A percentile compares a stretch with the other conserved stretches of the same genome.
Conservation (phyloP, 768 basidiomycete genomes). For the Lactarius pseudohatsudake region DNA sequence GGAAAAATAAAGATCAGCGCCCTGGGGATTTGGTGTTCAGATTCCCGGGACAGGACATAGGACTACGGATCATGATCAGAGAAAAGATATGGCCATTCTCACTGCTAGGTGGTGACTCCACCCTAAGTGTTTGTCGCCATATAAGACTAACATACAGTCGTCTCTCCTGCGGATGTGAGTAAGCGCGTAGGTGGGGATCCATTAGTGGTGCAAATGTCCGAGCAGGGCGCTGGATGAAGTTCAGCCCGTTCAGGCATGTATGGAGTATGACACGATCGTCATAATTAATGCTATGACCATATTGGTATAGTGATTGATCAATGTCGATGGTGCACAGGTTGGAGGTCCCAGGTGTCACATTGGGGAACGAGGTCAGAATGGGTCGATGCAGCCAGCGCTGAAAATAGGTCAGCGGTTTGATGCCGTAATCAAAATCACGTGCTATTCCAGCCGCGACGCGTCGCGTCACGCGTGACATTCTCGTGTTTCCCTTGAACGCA, state of each 20-base stretch:
- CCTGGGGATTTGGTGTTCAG: constrained; percentile 7
- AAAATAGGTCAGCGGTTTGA: too few species aligned
- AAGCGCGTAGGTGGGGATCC: neutral
- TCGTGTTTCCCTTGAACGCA: constrained; percentile 2
- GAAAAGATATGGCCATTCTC: constrained; percentile 8
- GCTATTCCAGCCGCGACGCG: constrained; percentile 18
- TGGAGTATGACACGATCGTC: constrained; percentile 1
- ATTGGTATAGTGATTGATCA: constrained; percentile 1
- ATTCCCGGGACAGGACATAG: neutral
- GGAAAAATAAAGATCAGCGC: constrained; percentile 13
- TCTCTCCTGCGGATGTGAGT: neutral
- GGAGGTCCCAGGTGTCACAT: neutral
- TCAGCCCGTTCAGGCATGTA: too few species aligned
- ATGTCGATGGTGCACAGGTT: constrained; percentile 15
- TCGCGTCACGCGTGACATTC: constrained; percentile 29
- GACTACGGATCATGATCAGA: neutral
- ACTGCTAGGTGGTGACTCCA: neutral
- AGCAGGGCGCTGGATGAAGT: neutral
- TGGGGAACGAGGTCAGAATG: neutral
- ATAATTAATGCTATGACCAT: constrained; percentile 11
- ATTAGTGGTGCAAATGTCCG: neutral
- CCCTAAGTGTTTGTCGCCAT: constrained; percentile 1
- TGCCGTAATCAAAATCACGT: constrained; percentile 13
- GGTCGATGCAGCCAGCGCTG: neutral
- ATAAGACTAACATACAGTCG: constrained; percentile 15